These are phyloP conservation scores for Aspergillus quadrilineatus DNA, from an alignment of 2,329 filamentous ascomycete species.

Conservation along the genomic window DNA sequence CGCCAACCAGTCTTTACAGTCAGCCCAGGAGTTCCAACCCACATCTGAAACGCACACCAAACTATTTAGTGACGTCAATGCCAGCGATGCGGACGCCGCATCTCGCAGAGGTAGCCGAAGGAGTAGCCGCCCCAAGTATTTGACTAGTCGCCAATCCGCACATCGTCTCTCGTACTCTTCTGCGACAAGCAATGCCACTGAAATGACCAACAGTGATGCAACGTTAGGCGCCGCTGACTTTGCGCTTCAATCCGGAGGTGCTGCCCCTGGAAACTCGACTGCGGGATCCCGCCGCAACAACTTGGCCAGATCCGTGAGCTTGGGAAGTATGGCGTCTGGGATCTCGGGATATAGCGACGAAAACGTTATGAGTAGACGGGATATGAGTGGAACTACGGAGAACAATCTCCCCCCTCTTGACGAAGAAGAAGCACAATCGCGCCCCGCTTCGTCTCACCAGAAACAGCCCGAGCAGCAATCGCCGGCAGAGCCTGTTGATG, in stretches of 20 bases:
- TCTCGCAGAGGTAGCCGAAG: conserved; percentile 29
- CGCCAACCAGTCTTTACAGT: conserved; percentile 26
- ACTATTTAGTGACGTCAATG: conserved; percentile 29
- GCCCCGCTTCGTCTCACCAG: conserved; percentile 38
- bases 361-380: conserved; percentile 46
- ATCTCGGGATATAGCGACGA: conserved; percentile 56
- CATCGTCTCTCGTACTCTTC: conserved; percentile 61
- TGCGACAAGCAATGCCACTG: conserved; percentile 54
- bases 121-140: conserved; percentile 54
- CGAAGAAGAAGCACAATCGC: conserved; percentile 53
- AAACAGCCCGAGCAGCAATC: conserved; percentile 24
- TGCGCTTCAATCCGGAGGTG: conserved; percentile 77
- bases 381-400: conserved; percentile 43
- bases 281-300: conserved; percentile 37
- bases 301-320: conserved; percentile 74
- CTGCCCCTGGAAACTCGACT: conserved; percentile 52
- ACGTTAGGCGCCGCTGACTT: conserved; percentile 75
- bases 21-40: conserved; percentile 27
- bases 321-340: conserved; percentile 85
- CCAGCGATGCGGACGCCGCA: conserved; percentile 23
- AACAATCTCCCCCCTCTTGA: conserved; percentile 57
- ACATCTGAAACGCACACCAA: conserved; percentile 28
- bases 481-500: conserved; percentile 35
- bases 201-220: conserved; percentile 66
- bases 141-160: conserved; percentile 56